Evolutionary conservation across 2,329 filamentous ascomycete genomes (phyloP).

Genomic region (Spiromastix sp.): DNA sequence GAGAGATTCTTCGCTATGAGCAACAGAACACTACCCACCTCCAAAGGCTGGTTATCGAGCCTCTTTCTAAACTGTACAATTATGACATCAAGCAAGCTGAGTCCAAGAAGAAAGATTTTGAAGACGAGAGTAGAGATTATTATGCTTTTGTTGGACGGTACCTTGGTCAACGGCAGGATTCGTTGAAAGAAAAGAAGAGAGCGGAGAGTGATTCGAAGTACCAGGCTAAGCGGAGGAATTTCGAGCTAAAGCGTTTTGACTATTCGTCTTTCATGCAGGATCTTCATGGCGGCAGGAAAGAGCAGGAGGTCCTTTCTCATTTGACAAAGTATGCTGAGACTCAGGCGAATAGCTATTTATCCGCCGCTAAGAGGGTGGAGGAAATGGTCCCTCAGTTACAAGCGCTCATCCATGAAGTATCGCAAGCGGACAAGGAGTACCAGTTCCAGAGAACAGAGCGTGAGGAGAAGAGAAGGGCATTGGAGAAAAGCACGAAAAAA

Average conservation of each 20-base stretch:
- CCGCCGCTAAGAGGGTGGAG: slow-evolving; percentile 78
- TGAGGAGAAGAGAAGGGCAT: slow-evolving; percentile 79
- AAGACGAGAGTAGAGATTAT: slow-evolving; percentile 97
- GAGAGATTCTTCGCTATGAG: slow-evolving; percentile 81
- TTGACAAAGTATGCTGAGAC: slow-evolving; percentile 88
- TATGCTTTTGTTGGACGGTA: slow-evolving; percentile 93
- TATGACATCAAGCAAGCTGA: slow-evolving; percentile 97
- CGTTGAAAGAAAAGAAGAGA: slow-evolving; percentile 93
- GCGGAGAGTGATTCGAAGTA: slow-evolving; percentile 94
- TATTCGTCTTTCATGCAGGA: slow-evolving; percentile 99
- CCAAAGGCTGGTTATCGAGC: slow-evolving; percentile 90
- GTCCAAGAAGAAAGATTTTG: slow-evolving; percentile 92
- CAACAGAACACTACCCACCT: slow-evolving; percentile 72
- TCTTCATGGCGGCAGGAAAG: slow-evolving; percentile 95
- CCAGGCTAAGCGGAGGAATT: slow-evolving; percentile 83
- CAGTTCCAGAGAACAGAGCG: slow-evolving; percentile 90
- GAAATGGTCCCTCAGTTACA: slow-evolving; percentile 79
- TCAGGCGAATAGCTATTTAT: slow-evolving; percentile 73
- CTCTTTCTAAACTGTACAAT: slow-evolving; percentile 81
- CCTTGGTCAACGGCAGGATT: slow-evolving; percentile 91
- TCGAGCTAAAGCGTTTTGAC: slow-evolving; percentile 95
- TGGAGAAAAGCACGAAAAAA: slow-evolving; percentile 76
- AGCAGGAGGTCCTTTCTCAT: slow-evolving; percentile 91
- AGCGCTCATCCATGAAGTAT: slow-evolving; percentile 78
- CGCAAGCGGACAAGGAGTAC: slow-evolving; percentile 89